Evolutionary conservation across 768 basidiomycete species (phyloP), one percentile per base, ranked within the genome.

Genomic region (Suillus subalutaceus): DNA sequence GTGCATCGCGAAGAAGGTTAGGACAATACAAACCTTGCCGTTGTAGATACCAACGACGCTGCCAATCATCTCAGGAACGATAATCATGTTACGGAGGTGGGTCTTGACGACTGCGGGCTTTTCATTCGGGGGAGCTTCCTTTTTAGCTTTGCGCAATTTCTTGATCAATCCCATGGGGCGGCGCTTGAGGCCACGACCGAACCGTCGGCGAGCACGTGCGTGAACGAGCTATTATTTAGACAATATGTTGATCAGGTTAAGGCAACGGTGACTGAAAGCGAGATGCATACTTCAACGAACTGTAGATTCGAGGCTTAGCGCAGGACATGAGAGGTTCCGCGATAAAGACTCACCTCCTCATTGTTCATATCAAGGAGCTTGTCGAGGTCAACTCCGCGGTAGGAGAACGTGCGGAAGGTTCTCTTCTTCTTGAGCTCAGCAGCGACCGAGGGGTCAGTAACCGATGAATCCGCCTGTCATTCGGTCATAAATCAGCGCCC

Each of bases 51-150:
- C 97, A 69, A 98, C 90, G 71, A 99, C 94, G 74, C 89, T 91
- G 68, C 97, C 97, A 81, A 99, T 98, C 97, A 99, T 99, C 86
- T 99, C 97, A 60, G 97, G 97, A 67, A 99, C 97, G 81, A 99
- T 91, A 81, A 99, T 97, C 97, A 99, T 99, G 83, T 99, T 91
- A 75, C 97, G 94, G 73, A 99, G 86, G 82, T 99, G 97, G 65
- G 97, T 99, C 88, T 99, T 99, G 76, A 99, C 97, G 72, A 96
- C 93, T 62, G 94, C 87, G 66, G 97, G 97, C 86, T 99, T 99
- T 84, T 99, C 96, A 82, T 98, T 97, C 72, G 97, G 93, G 65
- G 89, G 93, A n/a, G 96, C 95, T 81, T 98, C 96, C 85, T 97
- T 99, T 89, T 99, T 99, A 66, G 97, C 94, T 82, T 97, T 97